Percentiles rank a stretch among this genome's conserved stretches.
phyloP scores from a whole-genome alignment of 192 early-diverging fungal genomes.

The Backusella luteola region DNA sequence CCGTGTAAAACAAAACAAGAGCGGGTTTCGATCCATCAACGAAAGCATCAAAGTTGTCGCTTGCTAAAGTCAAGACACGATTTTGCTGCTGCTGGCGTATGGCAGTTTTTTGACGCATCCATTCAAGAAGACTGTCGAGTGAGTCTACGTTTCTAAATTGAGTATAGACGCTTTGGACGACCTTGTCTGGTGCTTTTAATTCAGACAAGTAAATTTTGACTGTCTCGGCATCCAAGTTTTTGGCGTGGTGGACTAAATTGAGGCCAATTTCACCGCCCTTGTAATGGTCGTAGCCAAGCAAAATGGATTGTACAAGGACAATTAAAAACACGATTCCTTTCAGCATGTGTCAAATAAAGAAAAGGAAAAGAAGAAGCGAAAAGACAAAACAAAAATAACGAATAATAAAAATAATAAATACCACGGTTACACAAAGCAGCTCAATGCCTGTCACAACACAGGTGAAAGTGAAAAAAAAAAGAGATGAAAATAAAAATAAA shows the following conservation, averaged over 20 bases:
- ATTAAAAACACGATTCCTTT: constrained; percentile 18
- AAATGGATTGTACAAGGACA: constrained; percentile 17
- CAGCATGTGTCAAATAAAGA: not conserved
- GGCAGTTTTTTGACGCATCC: constrained; percentile 14
- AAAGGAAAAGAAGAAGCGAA: not conserved
- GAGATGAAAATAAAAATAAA: not conserved
- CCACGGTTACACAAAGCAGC: too few species aligned
- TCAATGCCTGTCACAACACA: too few species aligned
- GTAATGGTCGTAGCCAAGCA: constrained; percentile 34
- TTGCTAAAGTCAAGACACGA: constrained; percentile 53
- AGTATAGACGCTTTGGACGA: constrained; percentile 22
- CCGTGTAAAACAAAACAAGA: constrained; percentile 86
- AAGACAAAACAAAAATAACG: not conserved
- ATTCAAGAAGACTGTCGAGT: constrained; percentile 6
- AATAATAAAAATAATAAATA: too few species aligned
- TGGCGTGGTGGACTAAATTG: constrained; percentile 31
- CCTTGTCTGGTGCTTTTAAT: constrained; percentile 23
- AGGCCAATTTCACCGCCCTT: constrained; percentile 29
- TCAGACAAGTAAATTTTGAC: constrained; percentile 11
- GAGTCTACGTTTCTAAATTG: constrained; percentile 33
- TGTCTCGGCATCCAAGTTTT: constrained; percentile 28
- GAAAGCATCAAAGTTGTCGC: constrained; percentile 59
- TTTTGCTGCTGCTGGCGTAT: constrained; percentile 3
- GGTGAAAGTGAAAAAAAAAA: too few species aligned
- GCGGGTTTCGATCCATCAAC: constrained; percentile 75